A percentile compares a stretch with the other conserved stretches of the same genome.
These are phyloP conservation scores for Pestalotiopsis fici DNA, from an alignment of 2,329 filamentous ascomycete genomes.

Conservation along the genomic window DNA sequence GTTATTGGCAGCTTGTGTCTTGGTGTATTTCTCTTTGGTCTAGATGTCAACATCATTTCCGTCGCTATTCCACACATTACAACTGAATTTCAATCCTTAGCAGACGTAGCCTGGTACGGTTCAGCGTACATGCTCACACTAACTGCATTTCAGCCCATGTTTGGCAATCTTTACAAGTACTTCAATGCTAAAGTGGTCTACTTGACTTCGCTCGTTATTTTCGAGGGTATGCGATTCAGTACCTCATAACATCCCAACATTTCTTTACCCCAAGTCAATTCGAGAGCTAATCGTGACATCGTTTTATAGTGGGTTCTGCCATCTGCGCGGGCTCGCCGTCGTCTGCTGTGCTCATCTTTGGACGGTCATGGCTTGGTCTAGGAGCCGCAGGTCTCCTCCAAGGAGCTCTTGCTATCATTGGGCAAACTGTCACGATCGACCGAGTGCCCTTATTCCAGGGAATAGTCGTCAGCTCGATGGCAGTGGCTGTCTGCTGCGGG, in stretches of 20 bases:
- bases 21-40: too few species aligned
- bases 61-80: conserved; percentile 13
- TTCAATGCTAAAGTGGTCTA: not conserved
- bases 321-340: conserved; percentile 24
- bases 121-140: not conserved
- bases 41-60: too few species aligned
- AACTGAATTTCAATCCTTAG: conserved; percentile 4
- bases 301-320: conserved; percentile 20
- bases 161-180: not conserved
- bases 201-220: not conserved
- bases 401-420: not conserved
- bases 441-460: too few species aligned
- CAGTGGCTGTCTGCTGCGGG: too few species aligned
- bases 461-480: too few species aligned
- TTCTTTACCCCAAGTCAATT: too few species aligned
- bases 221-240: too few species aligned
- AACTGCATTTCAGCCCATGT: not conserved
- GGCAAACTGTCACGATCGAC: too few species aligned
- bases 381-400: conserved; percentile 10
- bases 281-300: too few species aligned
- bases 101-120: not conserved
- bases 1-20: too few species aligned
- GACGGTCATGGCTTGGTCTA: conserved; percentile 22
- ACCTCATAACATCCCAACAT: too few species aligned
- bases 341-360: conserved; percentile 24